Evolutionary conservation across 345 rosid genomes (phyloP), one percentile per base, ranked within the genome.

Genomic region (Salix exigua): DNA sequence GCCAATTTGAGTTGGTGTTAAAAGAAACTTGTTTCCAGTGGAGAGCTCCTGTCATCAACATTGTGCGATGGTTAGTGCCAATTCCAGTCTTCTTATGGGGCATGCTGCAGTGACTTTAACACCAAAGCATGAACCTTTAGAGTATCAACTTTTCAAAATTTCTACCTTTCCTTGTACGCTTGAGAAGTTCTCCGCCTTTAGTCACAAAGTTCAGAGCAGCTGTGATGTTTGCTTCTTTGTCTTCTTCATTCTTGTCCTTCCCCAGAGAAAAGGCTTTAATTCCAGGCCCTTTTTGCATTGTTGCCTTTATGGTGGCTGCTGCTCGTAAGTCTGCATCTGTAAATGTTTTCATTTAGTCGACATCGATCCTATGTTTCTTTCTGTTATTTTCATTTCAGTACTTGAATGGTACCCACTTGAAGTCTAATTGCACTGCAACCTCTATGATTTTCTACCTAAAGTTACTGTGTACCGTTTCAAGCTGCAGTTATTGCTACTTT

Each of bases 1-100:
- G 94, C 84, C 89, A 91, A 78, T 84, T 88, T 26, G 97, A 87
- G 80, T 88, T 88, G 77, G 91, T 85, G 79, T 84, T 87, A 81
- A 94, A 87, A 74, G 97, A 92, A 80, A 92, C 92, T 87, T 84
- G 89, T 86, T 94, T 94, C 98, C 97, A 89, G 78, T 94, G 97
- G 65, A 92, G 88, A 77, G 83, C 97, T 76, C 97, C 98, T 94
- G 88, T 51, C 66, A 82, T 80, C 72, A 80, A 75, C n/a, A 62
- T 25, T 33, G 51, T 28, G 26, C 9, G 44, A 58, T 33, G 40
- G 40, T 79, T 53, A 81, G 79, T 76, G 31, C 17, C 7, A 31
- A 18, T 44, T 70, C 33, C 46, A 40, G 35, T 37, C 71, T 28
- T 17, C 64, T 44, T 65, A n/a, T 72, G 17, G 33, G 17, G 35